These are phyloP conservation scores for Polysphondylium violaceum DNA, from an alignment of 78 protist genomes.

Conservation along the genomic window DNA sequence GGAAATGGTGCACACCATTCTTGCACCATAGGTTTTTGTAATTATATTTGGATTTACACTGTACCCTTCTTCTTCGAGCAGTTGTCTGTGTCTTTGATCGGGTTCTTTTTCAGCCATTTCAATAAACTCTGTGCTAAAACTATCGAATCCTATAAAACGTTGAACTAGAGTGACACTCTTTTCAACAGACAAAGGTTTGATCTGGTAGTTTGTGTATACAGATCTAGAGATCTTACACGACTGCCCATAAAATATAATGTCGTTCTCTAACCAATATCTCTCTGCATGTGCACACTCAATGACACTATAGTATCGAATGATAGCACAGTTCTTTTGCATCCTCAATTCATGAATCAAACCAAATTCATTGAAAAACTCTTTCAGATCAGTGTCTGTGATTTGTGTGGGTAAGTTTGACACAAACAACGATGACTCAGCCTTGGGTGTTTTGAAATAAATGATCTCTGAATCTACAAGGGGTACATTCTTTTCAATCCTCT, in stretches of 20 bases:
- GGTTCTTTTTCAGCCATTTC: not conserved
- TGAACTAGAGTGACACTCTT: not conserved
- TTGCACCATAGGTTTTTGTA: not conserved
- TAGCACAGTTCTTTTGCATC: not conserved
- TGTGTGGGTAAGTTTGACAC: too few relatives aligned
- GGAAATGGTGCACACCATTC: not conserved
- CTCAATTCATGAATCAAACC: constrained; percentile 1
- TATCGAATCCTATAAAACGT: too few relatives aligned
- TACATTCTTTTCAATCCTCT: too few relatives aligned
- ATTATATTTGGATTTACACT: not conserved
- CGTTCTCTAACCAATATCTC: too few relatives aligned
- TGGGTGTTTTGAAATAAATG: too few relatives aligned
- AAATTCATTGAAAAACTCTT: not conserved
- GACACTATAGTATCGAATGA: not conserved
- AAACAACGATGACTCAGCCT: too few relatives aligned
- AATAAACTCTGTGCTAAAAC: not conserved
- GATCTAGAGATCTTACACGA: too few relatives aligned
- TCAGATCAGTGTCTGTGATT: not conserved
- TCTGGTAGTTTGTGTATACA: too few relatives aligned
- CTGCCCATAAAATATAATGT: too few relatives aligned
- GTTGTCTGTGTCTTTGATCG: not conserved
- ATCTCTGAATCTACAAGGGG: too few relatives aligned
- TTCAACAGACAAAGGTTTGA: not conserved
- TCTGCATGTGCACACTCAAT: too few relatives aligned
- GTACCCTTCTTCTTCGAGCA: not conserved